Base-by-base conservation (phyloP, 345 rosid genomes). In the Sapria himalayana region DNA sequence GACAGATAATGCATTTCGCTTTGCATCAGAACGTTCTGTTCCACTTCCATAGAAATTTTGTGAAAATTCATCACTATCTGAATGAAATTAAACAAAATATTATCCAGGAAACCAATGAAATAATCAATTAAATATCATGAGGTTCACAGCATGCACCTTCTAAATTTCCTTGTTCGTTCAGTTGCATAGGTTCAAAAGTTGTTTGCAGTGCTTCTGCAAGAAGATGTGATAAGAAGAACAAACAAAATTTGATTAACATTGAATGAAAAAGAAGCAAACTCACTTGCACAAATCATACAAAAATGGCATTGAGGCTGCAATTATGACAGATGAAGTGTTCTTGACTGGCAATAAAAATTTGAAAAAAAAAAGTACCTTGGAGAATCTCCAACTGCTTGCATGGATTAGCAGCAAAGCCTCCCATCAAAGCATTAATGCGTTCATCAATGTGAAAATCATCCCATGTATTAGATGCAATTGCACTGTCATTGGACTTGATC, bases 341-440 rank as follows among this genome's bases (percentile, higher is more conserved):
- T n/a, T n/a, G n/a, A n/a, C n/a, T n/a, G n/a, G n/a, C n/a, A n/a
- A n/a, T n/a, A n/a, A n/a, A n/a, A n/a, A n/a, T n/a, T n/a, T n/a
- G 31, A 47, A 15, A 21, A 16, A 14, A 16, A 12, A 37, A 12
- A 29, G 17, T 73, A 91, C 99, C 99, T 66, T 76, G 71, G 57
- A 91, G 48, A 33, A 63, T 66, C 52, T 91, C 93, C 46, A 84
- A 67, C 59, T 91, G 95, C 53, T 48, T 71, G 58, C 93, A 95
- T 15, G 86, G 86, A 33, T 59, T 41, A 35, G 77, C 39, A 39
- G 58, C 58, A 58, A 54, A 56, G 54, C 92, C 99, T 36, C 73
- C 76, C 55, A 91, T 55, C 46, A 91, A 65, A 55, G 69, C 74
- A 50, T 63, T 61, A 32, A 91, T 70, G 57, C 99, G 72, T 33